Conservation (phyloP, 2,329 filamentous ascomycete species). For the Escovopsis weberi region DNA sequence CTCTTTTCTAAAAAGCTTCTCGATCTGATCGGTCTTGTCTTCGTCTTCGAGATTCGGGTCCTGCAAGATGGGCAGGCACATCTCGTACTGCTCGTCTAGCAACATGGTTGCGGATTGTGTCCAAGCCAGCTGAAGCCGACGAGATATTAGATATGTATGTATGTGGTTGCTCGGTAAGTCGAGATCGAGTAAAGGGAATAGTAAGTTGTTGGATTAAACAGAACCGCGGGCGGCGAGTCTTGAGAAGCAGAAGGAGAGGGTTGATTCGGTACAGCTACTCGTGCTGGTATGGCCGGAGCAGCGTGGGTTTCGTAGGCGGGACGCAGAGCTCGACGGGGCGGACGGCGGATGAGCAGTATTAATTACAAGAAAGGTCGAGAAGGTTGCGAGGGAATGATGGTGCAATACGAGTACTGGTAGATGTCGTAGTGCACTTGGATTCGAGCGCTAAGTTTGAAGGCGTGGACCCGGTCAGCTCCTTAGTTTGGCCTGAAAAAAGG, state of each 20-base stretch:
- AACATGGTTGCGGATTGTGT: constrained; percentile 50
- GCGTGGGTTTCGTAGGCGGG: too few relatives aligned
- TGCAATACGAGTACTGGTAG: too few relatives aligned
- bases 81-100: constrained; percentile 81
- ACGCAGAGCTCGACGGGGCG: too few relatives aligned
- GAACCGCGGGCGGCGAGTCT: not conserved
- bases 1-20: constrained; percentile 69
- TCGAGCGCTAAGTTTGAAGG: too few relatives aligned
- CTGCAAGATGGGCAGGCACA: constrained; percentile 78
- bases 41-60: constrained; percentile 76
- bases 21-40: constrained; percentile 84
- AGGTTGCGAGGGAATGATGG: too few relatives aligned
- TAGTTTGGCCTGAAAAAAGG: not conserved
- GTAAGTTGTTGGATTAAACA: not conserved
- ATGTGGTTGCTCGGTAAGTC: not conserved
- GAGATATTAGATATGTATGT: not conserved
- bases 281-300: too few relatives aligned
- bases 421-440: too few relatives aligned
- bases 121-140: constrained; percentile 1
- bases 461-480: too few relatives aligned
- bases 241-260: too few relatives aligned
- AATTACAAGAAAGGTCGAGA: too few relatives aligned
- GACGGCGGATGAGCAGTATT: too few relatives aligned
- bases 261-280: too few relatives aligned
- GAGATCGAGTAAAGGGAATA: not conserved